phyloP scores from a whole-genome alignment of 2,329 filamentous ascomycete species.

The Myrmaecium sp. region DNA sequence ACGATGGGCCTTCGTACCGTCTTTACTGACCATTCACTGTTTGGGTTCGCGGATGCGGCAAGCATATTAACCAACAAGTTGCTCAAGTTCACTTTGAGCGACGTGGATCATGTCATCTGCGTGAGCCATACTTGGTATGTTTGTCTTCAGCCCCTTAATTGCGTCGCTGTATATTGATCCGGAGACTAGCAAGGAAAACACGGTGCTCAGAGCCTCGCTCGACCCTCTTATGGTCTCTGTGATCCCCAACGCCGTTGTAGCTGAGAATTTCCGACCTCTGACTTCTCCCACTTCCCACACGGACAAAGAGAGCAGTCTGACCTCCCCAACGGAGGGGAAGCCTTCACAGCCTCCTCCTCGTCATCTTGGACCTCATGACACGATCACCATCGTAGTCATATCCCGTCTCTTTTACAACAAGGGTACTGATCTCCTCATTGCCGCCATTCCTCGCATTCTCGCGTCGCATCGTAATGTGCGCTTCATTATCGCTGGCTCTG shows the following conservation, averaged over 20 bases:
- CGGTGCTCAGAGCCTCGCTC: conserved; percentile 79
- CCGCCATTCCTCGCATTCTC: conserved; percentile 82
- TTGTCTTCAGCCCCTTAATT: too few relatives aligned
- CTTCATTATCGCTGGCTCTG: conserved; percentile 91
- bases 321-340: conserved; percentile 8
- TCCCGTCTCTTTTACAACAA: conserved; percentile 98
- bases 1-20: conserved; percentile 95
- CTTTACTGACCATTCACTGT: conserved; percentile 93
- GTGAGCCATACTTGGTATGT: conserved; percentile 92
- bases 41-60: conserved; percentile 89
- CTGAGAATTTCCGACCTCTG: conserved; percentile 79
- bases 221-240: conserved; percentile 96
- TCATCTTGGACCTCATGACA: conserved; percentile 64
- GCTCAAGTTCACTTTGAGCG: conserved; percentile 86
- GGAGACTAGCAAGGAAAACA: conserved; percentile 82
- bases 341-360: conserved; percentile 38
- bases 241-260: conserved; percentile 93
- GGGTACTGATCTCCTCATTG: conserved; percentile 90
- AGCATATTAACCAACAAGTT: conserved; percentile 96
- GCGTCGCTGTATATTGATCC: background rate
- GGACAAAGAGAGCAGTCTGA: conserved; percentile 4
- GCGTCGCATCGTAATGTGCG: conserved; percentile 80
- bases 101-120: conserved; percentile 96
- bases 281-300: conserved; percentile 22
- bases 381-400: conserved; percentile 91